Evolutionary conservation across 352 stramenopile species (phyloP).

Genomic region (Phytophthora sojae): DNA sequence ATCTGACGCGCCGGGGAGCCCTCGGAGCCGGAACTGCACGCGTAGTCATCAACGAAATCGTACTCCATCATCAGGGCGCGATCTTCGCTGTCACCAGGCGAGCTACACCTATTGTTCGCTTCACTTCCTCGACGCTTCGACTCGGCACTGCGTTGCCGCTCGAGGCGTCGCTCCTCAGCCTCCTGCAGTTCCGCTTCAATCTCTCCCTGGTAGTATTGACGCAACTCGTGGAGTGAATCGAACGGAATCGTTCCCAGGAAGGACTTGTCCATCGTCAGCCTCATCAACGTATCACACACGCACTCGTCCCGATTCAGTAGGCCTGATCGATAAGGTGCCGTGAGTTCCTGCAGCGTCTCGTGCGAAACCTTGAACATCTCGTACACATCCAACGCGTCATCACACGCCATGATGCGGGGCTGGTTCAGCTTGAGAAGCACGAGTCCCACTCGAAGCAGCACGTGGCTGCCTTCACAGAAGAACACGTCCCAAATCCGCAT

Average conservation of each 20-base stretch:
- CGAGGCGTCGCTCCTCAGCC: slow-evolving; percentile 39
- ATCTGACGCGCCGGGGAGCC: slow-evolving; percentile 61
- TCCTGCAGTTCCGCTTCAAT: slow-evolving; percentile 65
- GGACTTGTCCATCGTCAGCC: slow-evolving; percentile 84
- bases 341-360: slow-evolving; percentile 64
- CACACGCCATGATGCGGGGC: slow-evolving; percentile 71
- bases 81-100: slow-evolving; percentile 33
- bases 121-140: slow-evolving; percentile 13
- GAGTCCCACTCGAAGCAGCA: slow-evolving; percentile 86
- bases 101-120: slow-evolving; percentile 28
- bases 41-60: slow-evolving; percentile 84
- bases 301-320: slow-evolving; percentile 84
- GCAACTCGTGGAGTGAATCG: slow-evolving; percentile 77
- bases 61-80: slow-evolving; percentile 67
- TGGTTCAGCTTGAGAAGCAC: slow-evolving; percentile 87
- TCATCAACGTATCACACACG: slow-evolving; percentile 83
- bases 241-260: slow-evolving; percentile 80
- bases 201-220: slow-evolving; percentile 64
- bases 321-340: slow-evolving; percentile 59
- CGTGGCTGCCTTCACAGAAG: slow-evolving; percentile 91
- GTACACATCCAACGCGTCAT: slow-evolving; percentile 84
- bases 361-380: slow-evolving; percentile 85
- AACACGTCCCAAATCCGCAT: slow-evolving; percentile 92
- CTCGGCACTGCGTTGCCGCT: slow-evolving; percentile 28
- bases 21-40: slow-evolving; percentile 49